These are phyloP conservation scores for Irpex sp. DNA, from an alignment of 1,284 basidiomycete genomes.

Conservation along the genomic window DNA sequence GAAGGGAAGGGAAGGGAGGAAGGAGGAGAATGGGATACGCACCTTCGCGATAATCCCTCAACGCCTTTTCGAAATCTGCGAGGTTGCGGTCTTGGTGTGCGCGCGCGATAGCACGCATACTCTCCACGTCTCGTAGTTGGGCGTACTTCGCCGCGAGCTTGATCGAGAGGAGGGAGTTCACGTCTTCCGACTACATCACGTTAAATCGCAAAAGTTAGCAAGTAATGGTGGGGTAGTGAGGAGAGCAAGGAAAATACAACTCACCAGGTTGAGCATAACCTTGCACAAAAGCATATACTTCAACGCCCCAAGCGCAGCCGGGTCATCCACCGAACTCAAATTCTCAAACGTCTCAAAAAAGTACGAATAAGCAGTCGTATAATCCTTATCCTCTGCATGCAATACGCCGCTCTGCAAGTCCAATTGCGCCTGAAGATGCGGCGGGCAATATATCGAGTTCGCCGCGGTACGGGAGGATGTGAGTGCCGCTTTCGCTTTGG, in stretches of 20 bases:
- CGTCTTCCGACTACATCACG: constrained; percentile 78
- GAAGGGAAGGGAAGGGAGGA: too few relatives aligned
- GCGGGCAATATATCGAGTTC: constrained; percentile 97
- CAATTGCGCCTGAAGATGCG: constrained; percentile 84
- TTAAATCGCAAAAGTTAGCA: background rate
- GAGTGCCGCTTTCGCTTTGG: constrained; percentile 92
- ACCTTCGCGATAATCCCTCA: constrained; percentile 88
- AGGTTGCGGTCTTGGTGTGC: constrained; percentile 92
- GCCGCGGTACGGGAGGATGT: constrained; percentile 93
- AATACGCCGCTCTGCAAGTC: constrained; percentile 91
- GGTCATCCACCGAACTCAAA: constrained; percentile 67
- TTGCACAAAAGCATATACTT: constrained; percentile 99
- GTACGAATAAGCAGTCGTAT: constrained; percentile 95
- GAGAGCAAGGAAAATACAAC: too few relatives aligned
- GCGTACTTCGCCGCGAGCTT: constrained; percentile 89
- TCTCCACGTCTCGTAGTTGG: constrained; percentile 80
- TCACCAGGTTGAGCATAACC: constrained; percentile 93
- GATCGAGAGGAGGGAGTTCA: constrained; percentile 77
- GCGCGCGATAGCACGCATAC: constrained; percentile 90
- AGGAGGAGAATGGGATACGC: too few relatives aligned
- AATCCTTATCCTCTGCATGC: constrained; percentile 97
- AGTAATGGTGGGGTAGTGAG: background rate
- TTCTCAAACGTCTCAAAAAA: constrained; percentile 96
- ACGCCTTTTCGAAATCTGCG: constrained; percentile 82
- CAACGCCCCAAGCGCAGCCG: constrained; percentile 74